Evolutionary conservation across 83 land plant genomes (phyloP), one percentile per base, ranked within the genome.

Genomic region (Isoetes engelmannii): DNA sequence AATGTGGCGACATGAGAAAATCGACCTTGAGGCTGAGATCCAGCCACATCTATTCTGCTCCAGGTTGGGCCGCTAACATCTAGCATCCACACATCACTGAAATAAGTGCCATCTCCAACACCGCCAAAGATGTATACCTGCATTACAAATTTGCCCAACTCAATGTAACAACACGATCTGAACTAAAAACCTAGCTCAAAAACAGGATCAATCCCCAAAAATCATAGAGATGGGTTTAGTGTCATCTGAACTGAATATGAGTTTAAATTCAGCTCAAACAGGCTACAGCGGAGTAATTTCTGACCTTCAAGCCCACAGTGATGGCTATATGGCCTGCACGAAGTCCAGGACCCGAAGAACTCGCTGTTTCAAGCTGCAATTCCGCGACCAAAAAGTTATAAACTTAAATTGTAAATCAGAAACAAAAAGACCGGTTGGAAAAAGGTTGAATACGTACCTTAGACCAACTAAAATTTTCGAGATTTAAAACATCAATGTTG

Each of bases 101-200:
- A 84, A 72, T 85, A 87, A 18, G 78, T 73, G 59, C 84, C 78
- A 61, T 87, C 88, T 42, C 91, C 86, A 44, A 87, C 91, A 37
- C 88, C 88, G 44, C 91, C 88, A 54, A 87, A 73, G 7, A 87
- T 63, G 63, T 74, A 85, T 20, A 87, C 80, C 91, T 87, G 81
- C 57, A 81, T 4, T 51, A 12, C 54, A 10, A 51, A 51, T 51
- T 28, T 28, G 0, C 37, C 37, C 37, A 28, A 28, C 37, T 28
- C 37, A 28, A 28, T 28, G 2, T 28, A 28, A 28, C 37, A 28
- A 2, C 37, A 28, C 37, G 37, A 28, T 28, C 37, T 28, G 37
- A 28, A 28, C 37, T 28, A 28, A 28, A 28, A 28, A 28, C 37
- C 37, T 28, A 28, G 37, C 37, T 28, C 37, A 28, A 28, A 28